phyloP scores from a whole-genome alignment of 2,329 filamentous ascomycete genomes.

The Venturia effusa region DNA sequence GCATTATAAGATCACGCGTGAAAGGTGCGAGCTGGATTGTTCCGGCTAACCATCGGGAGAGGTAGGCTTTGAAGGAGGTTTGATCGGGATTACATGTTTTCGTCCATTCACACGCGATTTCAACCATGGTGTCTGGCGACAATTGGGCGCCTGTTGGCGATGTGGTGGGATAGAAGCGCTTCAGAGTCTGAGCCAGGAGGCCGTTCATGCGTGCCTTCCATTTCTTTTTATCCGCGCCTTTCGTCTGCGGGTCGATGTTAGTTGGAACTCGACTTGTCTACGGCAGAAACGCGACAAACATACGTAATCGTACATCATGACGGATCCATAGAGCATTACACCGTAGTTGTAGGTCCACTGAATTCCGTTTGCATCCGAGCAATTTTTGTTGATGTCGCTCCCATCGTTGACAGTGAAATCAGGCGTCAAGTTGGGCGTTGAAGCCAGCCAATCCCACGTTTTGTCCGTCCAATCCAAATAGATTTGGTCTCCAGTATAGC shows the following conservation, averaged over 20 bases:
- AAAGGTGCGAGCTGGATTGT: conserved; percentile 47
- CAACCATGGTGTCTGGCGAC: conserved; percentile 48
- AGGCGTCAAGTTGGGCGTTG: conserved; percentile 35
- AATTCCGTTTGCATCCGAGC: conserved; percentile 47
- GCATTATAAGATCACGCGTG: conserved; percentile 37
- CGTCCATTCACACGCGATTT: conserved; percentile 51
- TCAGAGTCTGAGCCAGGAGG: conserved; percentile 48
- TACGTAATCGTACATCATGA: conserved; percentile 28
- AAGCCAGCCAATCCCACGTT: conserved; percentile 44
- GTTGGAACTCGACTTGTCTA: neutral
- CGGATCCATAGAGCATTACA: conserved; percentile 49
- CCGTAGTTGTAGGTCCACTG: conserved; percentile 52
- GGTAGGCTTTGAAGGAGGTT: conserved; percentile 57
- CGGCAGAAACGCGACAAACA: conserved; percentile 27
- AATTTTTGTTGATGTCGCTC: conserved; percentile 36
- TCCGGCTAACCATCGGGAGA: conserved; percentile 53
- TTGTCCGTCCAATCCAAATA: conserved; percentile 67
- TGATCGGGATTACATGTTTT: conserved; percentile 51
- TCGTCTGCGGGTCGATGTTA: neutral
- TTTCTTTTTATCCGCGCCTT: conserved; percentile 7
- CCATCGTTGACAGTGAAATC: conserved; percentile 37
- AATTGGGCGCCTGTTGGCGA: conserved; percentile 43
- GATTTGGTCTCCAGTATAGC: conserved; percentile 65
- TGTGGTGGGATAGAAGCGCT: conserved; percentile 40
- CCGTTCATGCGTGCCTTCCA: conserved; percentile 18